phyloP scores from a whole-genome alignment of 2,329 filamentous ascomycete species.

The Verticillium alfalfae region DNA sequence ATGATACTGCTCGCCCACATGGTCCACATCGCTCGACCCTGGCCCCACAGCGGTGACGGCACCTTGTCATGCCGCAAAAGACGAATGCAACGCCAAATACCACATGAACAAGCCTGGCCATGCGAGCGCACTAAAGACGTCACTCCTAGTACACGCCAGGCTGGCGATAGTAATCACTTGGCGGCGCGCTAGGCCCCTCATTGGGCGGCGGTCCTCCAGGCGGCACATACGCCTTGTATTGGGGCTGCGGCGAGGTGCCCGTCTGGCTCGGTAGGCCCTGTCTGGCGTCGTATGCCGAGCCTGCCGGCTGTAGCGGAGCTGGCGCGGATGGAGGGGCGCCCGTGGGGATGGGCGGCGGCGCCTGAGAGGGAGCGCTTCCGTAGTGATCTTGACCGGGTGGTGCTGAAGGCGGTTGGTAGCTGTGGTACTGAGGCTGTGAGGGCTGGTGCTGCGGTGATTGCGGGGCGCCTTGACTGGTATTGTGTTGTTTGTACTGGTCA shows the following conservation, averaged over 20 bases:
- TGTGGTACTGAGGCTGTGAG: slow-evolving; percentile 32
- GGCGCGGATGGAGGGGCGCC: slow-evolving; percentile 36
- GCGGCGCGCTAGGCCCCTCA: slow-evolving; percentile 42
- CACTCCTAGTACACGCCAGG: slow-evolving; percentile 20
- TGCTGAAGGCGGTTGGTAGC: slow-evolving; percentile 30
- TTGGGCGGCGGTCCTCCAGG: slow-evolving; percentile 22
- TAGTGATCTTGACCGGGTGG: slow-evolving; percentile 19
- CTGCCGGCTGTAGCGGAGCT: slow-evolving; percentile 38
- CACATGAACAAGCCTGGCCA: neutral
- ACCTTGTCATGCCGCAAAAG: too few species aligned
- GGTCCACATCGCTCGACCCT: neutral
- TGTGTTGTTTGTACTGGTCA: slow-evolving; percentile 33
- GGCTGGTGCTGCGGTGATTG: slow-evolving; percentile 18
- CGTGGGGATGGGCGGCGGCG: slow-evolving; percentile 25
- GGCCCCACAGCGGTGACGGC: too few species aligned
- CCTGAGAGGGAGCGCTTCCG: slow-evolving; percentile 17
- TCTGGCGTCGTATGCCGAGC: slow-evolving; percentile 41
- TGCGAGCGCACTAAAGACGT: too few species aligned
- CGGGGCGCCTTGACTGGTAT: slow-evolving; percentile 19
- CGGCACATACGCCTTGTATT: slow-evolving; percentile 58
- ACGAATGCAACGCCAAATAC: neutral
- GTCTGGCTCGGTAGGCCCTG: slow-evolving; percentile 44
- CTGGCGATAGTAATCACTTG: slow-evolving; percentile 52
- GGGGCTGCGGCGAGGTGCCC: slow-evolving; percentile 27
- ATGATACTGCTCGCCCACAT: neutral